These are phyloP conservation scores for Paracoccidioides lutzii DNA, from an alignment of 2,329 filamentous ascomycete species.

Conservation along the genomic window DNA sequence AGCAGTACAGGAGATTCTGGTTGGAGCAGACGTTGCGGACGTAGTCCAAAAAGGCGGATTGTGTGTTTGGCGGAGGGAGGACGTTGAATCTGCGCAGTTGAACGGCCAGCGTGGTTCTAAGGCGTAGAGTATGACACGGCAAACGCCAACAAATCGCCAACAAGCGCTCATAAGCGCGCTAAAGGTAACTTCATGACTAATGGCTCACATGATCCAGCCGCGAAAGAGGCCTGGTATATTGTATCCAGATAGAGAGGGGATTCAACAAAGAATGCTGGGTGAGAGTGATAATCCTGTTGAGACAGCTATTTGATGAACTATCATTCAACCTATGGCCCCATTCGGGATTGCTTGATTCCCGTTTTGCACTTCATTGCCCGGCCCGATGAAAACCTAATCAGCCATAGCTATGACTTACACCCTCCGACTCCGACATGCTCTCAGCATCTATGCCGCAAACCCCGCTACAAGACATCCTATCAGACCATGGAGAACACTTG, in stretches of 20 bases:
- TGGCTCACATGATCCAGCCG: background rate
- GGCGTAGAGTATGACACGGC: too few species aligned
- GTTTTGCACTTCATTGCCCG: background rate
- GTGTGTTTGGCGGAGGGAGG: conserved; percentile 10
- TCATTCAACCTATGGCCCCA: background rate
- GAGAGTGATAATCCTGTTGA: background rate
- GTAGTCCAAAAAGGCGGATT: background rate
- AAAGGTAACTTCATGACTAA: too few species aligned
- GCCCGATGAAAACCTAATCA: background rate
- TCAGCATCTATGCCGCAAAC: conserved; percentile 20
- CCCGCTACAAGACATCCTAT: conserved; percentile 13
- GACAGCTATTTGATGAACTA: background rate
- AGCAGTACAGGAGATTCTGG: background rate
- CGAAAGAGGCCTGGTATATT: background rate
- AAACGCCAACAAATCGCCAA: too few species aligned
- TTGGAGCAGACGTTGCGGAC: background rate
- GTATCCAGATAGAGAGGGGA: background rate
- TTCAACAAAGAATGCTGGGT: too few species aligned
- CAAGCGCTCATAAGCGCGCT: background rate
- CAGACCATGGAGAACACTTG: conserved; percentile 14
- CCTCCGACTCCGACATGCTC: conserved; percentile 1
- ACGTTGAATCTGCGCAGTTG: background rate
- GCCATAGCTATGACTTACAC: background rate
- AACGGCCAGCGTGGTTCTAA: conserved; percentile 1
- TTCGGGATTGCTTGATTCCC: background rate